These are phyloP conservation scores for Barnettozyma hawaiiensis DNA, from an alignment of 1,139 yeast species.

Conservation along the genomic window DNA sequence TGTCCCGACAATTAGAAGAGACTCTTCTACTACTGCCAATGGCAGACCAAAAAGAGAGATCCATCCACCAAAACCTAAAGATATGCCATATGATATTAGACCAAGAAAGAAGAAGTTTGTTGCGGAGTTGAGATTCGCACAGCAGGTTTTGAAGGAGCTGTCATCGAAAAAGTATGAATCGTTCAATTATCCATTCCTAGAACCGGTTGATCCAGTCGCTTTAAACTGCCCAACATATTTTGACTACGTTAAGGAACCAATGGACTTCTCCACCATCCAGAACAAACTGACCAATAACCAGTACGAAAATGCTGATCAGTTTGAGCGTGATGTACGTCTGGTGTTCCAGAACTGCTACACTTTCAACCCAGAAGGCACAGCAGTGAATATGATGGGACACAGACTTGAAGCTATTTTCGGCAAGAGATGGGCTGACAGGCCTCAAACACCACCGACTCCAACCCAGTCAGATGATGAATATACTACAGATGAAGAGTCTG, in stretches of 20 bases:
- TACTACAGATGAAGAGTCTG: slow-evolving; percentile 51
- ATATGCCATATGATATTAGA: slow-evolving; percentile 82
- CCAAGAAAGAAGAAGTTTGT: slow-evolving; percentile 92
- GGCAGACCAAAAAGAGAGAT: slow-evolving; percentile 90
- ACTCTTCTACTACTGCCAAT: slow-evolving; percentile 42
- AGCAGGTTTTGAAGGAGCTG: slow-evolving; percentile 76
- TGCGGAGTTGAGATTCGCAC: slow-evolving; percentile 83
- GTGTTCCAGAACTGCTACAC: slow-evolving; percentile 85
- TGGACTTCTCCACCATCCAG: slow-evolving; percentile 89
- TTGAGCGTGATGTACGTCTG: slow-evolving; percentile 74
- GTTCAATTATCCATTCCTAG: slow-evolving; percentile 83
- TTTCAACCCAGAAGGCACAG: slow-evolving; percentile 94
- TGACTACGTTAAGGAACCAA: slow-evolving; percentile 82
- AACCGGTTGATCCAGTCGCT: slow-evolving; percentile 94
- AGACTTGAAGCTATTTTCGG: slow-evolving; percentile 80
- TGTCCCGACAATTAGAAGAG: slow-evolving; percentile 57
- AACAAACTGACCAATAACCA: slow-evolving; percentile 78
- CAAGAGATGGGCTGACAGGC: slow-evolving; percentile 85
- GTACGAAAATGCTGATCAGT: slow-evolving; percentile 84
- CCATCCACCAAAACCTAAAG: slow-evolving; percentile 94
- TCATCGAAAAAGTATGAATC: slow-evolving; percentile 76
- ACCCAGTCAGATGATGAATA: slow-evolving; percentile 34
- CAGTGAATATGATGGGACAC: slow-evolving; percentile 94
- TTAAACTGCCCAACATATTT: slow-evolving; percentile 86
- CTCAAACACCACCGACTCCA: slow-evolving; percentile 64